Evolutionary conservation across 2,329 filamentous ascomycete species (phyloP).

Genomic region (Shiraia sp.): DNA sequence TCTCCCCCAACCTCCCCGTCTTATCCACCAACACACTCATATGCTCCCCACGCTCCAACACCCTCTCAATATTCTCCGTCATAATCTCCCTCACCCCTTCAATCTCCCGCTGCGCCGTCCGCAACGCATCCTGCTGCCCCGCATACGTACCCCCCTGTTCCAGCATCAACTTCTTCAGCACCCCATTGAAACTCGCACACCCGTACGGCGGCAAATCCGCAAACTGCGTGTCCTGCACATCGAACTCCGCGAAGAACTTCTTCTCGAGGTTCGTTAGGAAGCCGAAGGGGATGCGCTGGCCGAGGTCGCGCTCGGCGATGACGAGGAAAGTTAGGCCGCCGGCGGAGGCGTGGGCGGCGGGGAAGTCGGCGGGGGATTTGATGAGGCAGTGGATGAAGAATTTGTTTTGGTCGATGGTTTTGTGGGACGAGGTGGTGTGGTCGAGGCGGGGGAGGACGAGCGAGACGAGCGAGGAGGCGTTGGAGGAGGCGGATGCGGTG

Average conservation of each 20-base stretch:
- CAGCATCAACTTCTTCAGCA: conserved; percentile 76
- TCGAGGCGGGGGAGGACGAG: conserved; percentile 94
- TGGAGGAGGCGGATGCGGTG: conserved; percentile 80
- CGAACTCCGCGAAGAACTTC: conserved; percentile 76
- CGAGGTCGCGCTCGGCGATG: conserved; percentile 77
- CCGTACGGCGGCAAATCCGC: conserved; percentile 83
- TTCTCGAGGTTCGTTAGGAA: conserved; percentile 90
- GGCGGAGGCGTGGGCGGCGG: conserved; percentile 58
- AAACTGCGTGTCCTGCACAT: conserved; percentile 71
- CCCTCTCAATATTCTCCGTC: conserved; percentile 91
- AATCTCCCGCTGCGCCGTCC: conserved; percentile 84
- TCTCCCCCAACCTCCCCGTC: conserved; percentile 88
- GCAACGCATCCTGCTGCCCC: conserved; percentile 74
- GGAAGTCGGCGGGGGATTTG: conserved; percentile 73
- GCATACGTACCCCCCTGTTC: conserved; percentile 80
- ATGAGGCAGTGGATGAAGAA: conserved; percentile 96
- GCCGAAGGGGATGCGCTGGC: conserved; percentile 87
- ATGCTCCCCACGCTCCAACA: conserved; percentile 84
- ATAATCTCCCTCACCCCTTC: conserved; percentile 91
- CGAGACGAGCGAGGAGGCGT: conserved; percentile 84
- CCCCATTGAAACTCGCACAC: conserved; percentile 81
- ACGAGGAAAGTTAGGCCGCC: conserved; percentile 91
- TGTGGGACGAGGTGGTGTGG: conserved; percentile 78
- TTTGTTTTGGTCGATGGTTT: conserved; percentile 89
- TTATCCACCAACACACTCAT: conserved; percentile 95